Evolutionary conservation across 73 alveolate genomes (phyloP).

Genomic region (Paramecium primaurelia): DNA sequence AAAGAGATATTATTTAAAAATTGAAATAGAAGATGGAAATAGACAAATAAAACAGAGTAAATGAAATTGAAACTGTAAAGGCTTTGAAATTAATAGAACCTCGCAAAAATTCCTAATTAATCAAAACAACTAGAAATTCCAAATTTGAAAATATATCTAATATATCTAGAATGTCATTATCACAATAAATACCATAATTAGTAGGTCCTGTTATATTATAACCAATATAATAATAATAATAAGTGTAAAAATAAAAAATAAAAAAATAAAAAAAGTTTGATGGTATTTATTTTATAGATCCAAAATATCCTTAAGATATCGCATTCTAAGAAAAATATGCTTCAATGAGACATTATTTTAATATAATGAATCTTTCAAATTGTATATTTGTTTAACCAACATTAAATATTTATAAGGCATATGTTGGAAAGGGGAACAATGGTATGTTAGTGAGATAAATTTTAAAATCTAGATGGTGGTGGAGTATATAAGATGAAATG

Average conservation of each 20-base stretch:
- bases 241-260: background rate
- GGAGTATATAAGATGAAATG: constrained; percentile 72
- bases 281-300: constrained; percentile 39
- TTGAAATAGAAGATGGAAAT: background rate
- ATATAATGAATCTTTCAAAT: constrained; percentile 30
- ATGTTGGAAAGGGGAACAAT: constrained; percentile 87
- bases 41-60: background rate
- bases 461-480: constrained; percentile 84
- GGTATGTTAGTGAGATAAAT: constrained; percentile 69
- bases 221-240: background rate
- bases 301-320: constrained; percentile 35
- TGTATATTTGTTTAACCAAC: constrained; percentile 8
- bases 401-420: constrained; percentile 60
- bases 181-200: background rate
- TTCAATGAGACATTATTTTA: constrained; percentile 43
- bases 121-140: constrained; percentile 8
- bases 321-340: constrained; percentile 33
- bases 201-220: background rate
- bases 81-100: background rate
- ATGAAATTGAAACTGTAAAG: background rate
- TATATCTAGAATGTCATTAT: background rate
- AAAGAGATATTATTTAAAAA: background rate
- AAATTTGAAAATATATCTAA: background rate
- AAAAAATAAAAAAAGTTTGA: constrained; percentile 37
- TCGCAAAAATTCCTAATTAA: background rate